Base-by-base conservation (phyloP, 164 flowering plant species). In the Vitis rotundifolia region DNA sequence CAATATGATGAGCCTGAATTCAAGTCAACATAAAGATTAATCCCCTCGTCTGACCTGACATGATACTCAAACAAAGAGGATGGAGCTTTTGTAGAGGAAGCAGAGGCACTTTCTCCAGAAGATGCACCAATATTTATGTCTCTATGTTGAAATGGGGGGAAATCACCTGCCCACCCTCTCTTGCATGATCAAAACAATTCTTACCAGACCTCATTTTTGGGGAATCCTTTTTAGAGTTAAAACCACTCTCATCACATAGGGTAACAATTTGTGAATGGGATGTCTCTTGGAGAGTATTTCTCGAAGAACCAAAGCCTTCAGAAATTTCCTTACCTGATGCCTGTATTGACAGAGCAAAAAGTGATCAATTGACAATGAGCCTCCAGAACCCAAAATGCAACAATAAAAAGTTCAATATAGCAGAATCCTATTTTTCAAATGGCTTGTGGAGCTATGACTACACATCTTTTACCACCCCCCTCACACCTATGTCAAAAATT, bases 21-120 rank as follows among this genome's bases (percentile, higher is more conserved):
- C 71, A 88, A 68, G 78, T 86, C 92, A 48, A 88, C 88, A 69
- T 16, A 71, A 54, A 88, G 81, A 52, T 80, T 83, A 68, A 88
- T 80, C 47, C 92, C 92, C 63, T 82, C 87, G 61, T 86, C 90
- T 44, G 83, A 83, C 58, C 77, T 71, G 63, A 85, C 89, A 78
- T 75, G 70, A 67, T 83, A 88, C 78, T 88, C 80, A 66, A 83
- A 83, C 26, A 84, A 73, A 54, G 84, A 29, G 12, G 75, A 68
- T 53, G 68, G 66, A 14, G 48, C 73, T 64, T 68, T 49, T 48
- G 31, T 28, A 47, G 77, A 68, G 29, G 73, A 59, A 68, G 71
- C 66, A 47, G 66, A 28, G 15, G 59, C 62, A 61, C 47, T 64
- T n/a, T 67, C 76, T 14, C 67, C 53, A 47, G 73, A 72, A 70